Percentiles rank a stretch among this genome's conserved stretches.
These are phyloP conservation scores for Sporobolomyces phaffii DNA, from an alignment of 768 basidiomycete species.

Conservation along the genomic window DNA sequence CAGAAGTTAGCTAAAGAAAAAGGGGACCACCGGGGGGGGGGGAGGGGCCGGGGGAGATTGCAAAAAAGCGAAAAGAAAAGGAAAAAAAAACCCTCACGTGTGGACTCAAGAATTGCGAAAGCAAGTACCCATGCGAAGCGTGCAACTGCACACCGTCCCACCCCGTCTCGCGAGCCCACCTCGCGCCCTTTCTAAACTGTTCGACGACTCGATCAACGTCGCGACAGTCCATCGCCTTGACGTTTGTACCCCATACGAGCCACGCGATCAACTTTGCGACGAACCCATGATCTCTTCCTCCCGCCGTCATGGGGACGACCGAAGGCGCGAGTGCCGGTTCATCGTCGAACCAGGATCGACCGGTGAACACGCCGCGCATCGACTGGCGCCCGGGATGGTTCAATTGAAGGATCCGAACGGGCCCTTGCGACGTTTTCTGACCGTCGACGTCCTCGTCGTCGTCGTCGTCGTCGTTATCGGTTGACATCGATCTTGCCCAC, in stretches of 20 bases:
- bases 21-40: too few relatives aligned
- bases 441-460: background rate
- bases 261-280: conserved; percentile 50
- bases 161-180: conserved; percentile 59
- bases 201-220: conserved; percentile 62
- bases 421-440: background rate
- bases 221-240: conserved; percentile 54
- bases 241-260: conserved; percentile 62
- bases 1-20: too few relatives aligned
- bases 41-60: too few relatives aligned
- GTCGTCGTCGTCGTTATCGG: background rate
- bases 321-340: conserved; percentile 73
- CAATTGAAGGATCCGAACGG: conserved; percentile 72
- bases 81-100: conserved; percentile 52
- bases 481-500: conserved; percentile 7
- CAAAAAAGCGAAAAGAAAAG: too few relatives aligned
- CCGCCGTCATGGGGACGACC: conserved; percentile 45
- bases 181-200: conserved; percentile 66
- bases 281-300: conserved; percentile 42
- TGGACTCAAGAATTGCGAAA: conserved; percentile 70
- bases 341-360: conserved; percentile 57
- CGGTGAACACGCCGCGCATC: conserved; percentile 62
- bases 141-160: conserved; percentile 86
- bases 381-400: conserved; percentile 77
- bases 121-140: conserved; percentile 74